Conservation (phyloP, 371 early-diverging fungal species). For the Mortierella sp. region DNA sequence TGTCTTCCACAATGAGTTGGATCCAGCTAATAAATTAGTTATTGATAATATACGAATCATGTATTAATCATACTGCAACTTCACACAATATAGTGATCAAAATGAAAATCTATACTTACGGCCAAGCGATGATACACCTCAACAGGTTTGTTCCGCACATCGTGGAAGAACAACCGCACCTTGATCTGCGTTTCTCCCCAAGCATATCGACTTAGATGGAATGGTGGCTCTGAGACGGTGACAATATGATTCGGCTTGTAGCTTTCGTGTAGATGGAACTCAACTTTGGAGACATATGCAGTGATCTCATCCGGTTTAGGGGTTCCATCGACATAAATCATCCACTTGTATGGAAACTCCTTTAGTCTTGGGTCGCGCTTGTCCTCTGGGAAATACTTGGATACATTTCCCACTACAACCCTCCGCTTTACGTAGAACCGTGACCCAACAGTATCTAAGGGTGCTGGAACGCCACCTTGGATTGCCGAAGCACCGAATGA, state of each 20-base stretch:
- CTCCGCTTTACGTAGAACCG: constrained; percentile 88
- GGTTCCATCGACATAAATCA: constrained; percentile 83
- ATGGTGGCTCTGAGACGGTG: constrained; percentile 84
- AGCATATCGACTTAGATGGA: constrained; percentile 86
- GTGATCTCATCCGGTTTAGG: constrained; percentile 66
- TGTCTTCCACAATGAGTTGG: constrained; percentile 76
- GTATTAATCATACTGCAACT: no score
- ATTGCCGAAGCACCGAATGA: constrained; percentile 44
- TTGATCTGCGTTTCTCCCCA: constrained; percentile 97
- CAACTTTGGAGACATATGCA: constrained; percentile 83
- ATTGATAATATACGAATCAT: neutral
- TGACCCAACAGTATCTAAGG: constrained; percentile 68
- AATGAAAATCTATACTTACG: constrained; percentile 57
- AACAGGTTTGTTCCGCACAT: constrained; percentile 83
- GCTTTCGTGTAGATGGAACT: constrained; percentile 90
- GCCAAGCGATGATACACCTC: constrained; percentile 88
- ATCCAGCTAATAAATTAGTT: constrained; percentile 71
- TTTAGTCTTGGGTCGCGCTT: constrained; percentile 72
- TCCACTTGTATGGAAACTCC: constrained; percentile 89
- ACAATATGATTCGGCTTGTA: constrained; percentile 91
- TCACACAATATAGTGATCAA: neutral
- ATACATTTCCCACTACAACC: constrained; percentile 89
- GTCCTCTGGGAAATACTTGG: constrained; percentile 77
- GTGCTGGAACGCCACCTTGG: constrained; percentile 50
- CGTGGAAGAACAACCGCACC: constrained; percentile 82